Base-by-base conservation (phyloP, 257 asterid species). In the Solanum peruvianum region DNA sequence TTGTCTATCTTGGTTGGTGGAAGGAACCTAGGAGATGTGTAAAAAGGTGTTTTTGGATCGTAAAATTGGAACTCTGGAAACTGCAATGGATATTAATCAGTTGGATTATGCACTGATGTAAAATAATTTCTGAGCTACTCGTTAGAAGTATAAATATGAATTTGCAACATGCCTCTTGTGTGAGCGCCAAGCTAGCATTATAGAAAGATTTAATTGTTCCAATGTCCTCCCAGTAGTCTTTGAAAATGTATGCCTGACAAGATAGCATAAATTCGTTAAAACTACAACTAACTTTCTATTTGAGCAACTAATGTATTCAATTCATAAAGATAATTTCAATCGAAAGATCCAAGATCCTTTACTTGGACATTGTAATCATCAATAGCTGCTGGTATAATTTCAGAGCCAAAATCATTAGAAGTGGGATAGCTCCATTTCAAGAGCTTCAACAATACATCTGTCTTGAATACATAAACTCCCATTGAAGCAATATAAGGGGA, bases 221-320 rank as follows among this genome's bases (percentile, higher is more conserved):
- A 76, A 97, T 95, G 90, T 97, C 99, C 81, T 97, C 99, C 98
- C 99, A 97, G 92, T 95, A 95, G 93, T 97, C 99, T 88, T 96
- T 92, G 89, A 97, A 97, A 62, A 95, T 86, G 88, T 94, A 97
- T 5, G 95, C 98, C 98, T 96, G 96, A 84, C 45, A 87, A 77
- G 67, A 88, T 9, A 80, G 9, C 64, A 45, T 60, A 12, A 16
- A 41, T 35, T 47, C n/a, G 60, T 18, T 71, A 86, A 72, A 80
- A 47, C 16, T 80, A 29, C 7, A 15, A 67, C 16, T 29, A 16
- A 5, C 2, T 27, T 75, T 75, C 14, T 5, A 44, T 62, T 77
- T 44, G 84, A 14, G 13, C 10, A 25, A 45, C 27, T 18, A 80
- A 16, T 80, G 18, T 15, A 80, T 27, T 80, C 31, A 2, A 73